phyloP scores from a whole-genome alignment of 2,329 filamentous ascomycete genomes.

The Sphaerulina vaccinii region DNA sequence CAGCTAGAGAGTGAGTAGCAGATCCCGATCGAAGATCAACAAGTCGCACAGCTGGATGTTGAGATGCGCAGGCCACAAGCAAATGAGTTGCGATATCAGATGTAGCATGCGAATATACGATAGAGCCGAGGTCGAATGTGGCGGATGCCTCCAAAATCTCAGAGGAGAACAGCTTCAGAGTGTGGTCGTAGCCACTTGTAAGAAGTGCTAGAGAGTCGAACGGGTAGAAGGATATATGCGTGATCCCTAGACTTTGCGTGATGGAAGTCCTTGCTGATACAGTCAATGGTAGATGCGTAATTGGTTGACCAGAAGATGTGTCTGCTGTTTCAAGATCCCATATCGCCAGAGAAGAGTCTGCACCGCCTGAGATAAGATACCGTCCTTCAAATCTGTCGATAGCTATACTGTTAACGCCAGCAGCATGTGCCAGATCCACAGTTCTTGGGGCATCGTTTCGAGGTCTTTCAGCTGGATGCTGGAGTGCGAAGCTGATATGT shows the following conservation, averaged over 20 bases:
- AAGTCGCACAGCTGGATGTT: constrained; percentile 78
- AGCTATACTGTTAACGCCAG: constrained; percentile 75
- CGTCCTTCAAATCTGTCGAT: constrained; percentile 80
- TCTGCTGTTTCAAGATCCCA: constrained; percentile 75
- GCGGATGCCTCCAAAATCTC: constrained; percentile 60
- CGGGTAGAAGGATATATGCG: constrained; percentile 73
- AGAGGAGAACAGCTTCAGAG: constrained; percentile 72
- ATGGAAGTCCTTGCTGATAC: constrained; percentile 36
- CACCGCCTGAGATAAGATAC: constrained; percentile 78
- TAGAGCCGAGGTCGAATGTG: constrained; percentile 66
- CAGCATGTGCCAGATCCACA: constrained; percentile 54
- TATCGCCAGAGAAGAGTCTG: constrained; percentile 77
- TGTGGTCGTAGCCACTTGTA: constrained; percentile 74
- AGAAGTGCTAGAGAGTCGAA: constrained; percentile 75
- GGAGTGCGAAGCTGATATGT: constrained; percentile 68
- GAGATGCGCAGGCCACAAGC: constrained; percentile 83
- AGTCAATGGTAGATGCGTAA: constrained; percentile 20
- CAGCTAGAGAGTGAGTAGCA: constrained; percentile 54
- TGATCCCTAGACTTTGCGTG: constrained; percentile 68
- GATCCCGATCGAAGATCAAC: constrained; percentile 83
- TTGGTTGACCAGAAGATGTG: constrained; percentile 1
- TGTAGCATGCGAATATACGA: constrained; percentile 73
- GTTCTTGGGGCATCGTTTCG: constrained; percentile 5
- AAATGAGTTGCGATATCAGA: constrained; percentile 71
- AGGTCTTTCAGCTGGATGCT: constrained; percentile 41